These are phyloP conservation scores for Cantharellus cinnabarinus DNA, from an alignment of 768 basidiomycete genomes.

Conservation along the genomic window DNA sequence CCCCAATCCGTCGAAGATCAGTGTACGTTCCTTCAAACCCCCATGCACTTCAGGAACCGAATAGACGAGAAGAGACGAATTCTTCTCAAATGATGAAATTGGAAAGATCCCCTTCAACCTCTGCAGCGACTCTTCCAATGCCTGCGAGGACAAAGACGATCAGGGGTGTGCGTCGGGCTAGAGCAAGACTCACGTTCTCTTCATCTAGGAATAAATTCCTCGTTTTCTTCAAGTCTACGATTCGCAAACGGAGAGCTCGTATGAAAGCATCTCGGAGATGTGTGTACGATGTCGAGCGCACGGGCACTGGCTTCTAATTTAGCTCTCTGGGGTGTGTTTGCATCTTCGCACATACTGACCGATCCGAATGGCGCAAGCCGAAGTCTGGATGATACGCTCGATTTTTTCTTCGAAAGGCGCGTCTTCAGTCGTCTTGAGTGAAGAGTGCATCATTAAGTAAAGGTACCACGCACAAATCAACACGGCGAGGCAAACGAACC, in stretches of 20 bases:
- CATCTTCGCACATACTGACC: conserved; percentile 21
- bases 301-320: conserved; percentile 35
- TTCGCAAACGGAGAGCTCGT: conserved; percentile 44
- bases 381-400: conserved; percentile 40
- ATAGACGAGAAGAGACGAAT: conserved; percentile 25
- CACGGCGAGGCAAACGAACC: neutral
- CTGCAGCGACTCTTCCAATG: conserved; percentile 40
- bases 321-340: no score
- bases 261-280: conserved; percentile 74
- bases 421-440: conserved; percentile 38
- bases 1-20: conserved; percentile 56
- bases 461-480: neutral
- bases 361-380: conserved; percentile 55
- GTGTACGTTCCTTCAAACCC: conserved; percentile 32
- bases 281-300: conserved; percentile 51
- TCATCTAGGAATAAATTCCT: conserved; percentile 31
- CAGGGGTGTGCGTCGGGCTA: neutral
- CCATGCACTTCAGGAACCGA: conserved; percentile 31
- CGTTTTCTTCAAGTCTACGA: conserved; percentile 31
- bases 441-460: conserved; percentile 17
- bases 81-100: conserved; percentile 43
- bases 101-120: conserved; percentile 63
- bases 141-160: conserved; percentile 7
- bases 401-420: conserved; percentile 53
- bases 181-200: conserved; percentile 23